These are phyloP conservation scores for Vicia sativa DNA, from an alignment of 306 rosid genomes.

Conservation along the genomic window DNA sequence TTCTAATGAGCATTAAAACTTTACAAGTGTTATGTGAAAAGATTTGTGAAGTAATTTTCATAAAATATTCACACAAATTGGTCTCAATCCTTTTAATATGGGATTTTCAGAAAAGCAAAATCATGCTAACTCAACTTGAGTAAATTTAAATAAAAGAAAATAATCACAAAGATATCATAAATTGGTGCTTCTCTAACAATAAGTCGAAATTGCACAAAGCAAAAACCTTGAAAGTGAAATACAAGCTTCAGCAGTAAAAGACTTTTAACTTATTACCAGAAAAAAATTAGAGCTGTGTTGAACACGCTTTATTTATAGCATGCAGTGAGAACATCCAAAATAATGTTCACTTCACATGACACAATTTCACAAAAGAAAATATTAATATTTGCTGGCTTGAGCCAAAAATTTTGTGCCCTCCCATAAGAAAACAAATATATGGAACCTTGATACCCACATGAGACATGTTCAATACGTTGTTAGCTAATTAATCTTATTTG, in stretches of 20 bases:
- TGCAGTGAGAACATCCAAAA: conserved; percentile 1
- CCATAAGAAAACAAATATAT: conserved; percentile 2
- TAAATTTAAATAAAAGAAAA: conserved; percentile 25
- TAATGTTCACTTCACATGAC: neutral
- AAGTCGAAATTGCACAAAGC: conserved; percentile 22
- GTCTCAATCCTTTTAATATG: conserved; percentile 17
- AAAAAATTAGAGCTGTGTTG: neutral
- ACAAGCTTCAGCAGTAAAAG: conserved; percentile 1
- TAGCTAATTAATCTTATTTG: neutral
- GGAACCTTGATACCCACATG: conserved; percentile 2
- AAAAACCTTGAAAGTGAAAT: conserved; percentile 29
- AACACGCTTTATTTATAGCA: conserved; percentile 19
- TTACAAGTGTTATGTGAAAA: neutral
- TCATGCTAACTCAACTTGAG: neutral
- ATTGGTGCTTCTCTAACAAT: conserved; percentile 13
- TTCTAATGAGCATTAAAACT: conserved; percentile 28
- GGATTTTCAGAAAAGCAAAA: conserved; percentile 22
- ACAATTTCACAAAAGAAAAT: neutral
- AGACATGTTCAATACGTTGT: conserved; percentile 15
- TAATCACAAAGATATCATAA: conserved; percentile 9
- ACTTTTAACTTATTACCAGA: neutral
- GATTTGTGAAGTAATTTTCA: conserved; percentile 1
- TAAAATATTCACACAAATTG: conserved; percentile 19
- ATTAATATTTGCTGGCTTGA: conserved; percentile 1
- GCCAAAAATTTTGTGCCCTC: conserved; percentile 8